These are phyloP conservation scores for Cucumis variabilis DNA, from an alignment of 331 rosid species.

Conservation along the genomic window DNA sequence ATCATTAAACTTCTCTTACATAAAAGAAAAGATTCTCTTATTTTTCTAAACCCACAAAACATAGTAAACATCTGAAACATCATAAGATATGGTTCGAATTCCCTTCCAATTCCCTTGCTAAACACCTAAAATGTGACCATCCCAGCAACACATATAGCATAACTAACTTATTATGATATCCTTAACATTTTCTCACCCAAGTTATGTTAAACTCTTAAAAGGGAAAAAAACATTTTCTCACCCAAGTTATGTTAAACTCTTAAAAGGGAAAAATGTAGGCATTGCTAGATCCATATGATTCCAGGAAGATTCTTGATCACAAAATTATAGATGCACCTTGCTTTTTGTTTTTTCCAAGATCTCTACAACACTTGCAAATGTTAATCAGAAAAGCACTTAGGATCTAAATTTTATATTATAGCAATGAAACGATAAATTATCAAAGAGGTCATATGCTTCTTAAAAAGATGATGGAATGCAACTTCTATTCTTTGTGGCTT, in stretches of 20 bases:
- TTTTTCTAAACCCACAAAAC: background rate
- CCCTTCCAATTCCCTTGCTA: too few species aligned
- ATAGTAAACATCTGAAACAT: too few species aligned
- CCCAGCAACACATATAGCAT: background rate
- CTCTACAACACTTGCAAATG: background rate
- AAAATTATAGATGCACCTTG: background rate
- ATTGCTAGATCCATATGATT: constrained; percentile 4
- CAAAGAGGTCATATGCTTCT: background rate
- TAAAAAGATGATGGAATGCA: background rate
- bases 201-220: background rate
- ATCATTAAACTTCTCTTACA: background rate
- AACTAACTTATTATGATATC: background rate
- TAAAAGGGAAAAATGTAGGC: background rate
- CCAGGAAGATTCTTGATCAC: background rate
- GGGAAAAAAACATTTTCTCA: background rate
- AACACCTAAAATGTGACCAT: background rate
- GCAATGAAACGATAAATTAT: background rate
- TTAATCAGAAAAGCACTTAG: background rate
- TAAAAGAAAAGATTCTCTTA: background rate
- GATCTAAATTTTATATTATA: background rate
- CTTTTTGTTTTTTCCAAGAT: background rate
- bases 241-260: background rate
- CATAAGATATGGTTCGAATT: too few species aligned
- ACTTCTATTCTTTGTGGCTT: background rate
- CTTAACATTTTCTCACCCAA: background rate